Evolutionary conservation across 2,329 filamentous ascomycete species (phyloP).

Genomic region (Pseudogymnoascus sp.): DNA sequence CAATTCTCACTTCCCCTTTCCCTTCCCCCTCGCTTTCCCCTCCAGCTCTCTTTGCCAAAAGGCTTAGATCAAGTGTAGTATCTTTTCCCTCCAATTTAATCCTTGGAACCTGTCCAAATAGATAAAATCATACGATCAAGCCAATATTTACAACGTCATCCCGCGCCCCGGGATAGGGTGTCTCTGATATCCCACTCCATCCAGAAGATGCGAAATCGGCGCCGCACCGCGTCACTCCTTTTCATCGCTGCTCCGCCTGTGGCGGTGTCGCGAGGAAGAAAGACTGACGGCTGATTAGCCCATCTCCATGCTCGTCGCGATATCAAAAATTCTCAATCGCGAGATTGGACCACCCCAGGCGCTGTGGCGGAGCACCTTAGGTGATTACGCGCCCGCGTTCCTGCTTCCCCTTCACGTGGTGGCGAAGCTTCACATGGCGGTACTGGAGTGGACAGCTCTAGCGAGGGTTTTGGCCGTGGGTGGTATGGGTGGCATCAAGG

Average conservation of each 20-base stretch:
- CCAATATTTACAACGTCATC: background rate
- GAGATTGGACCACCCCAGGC: background rate
- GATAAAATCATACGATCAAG: background rate
- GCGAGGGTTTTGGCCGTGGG: background rate
- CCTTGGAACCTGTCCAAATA: background rate
- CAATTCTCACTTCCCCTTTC: background rate
- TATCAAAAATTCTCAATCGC: background rate
- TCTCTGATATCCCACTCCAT: background rate
- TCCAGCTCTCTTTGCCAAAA: background rate
- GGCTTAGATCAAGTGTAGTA: slow-evolving; percentile 3
- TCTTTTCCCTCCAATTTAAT: background rate
- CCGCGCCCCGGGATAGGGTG: background rate
- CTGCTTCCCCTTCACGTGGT: background rate
- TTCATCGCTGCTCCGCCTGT: background rate
- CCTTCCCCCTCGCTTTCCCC: background rate
- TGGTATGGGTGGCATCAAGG: background rate
- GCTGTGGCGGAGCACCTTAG: background rate
- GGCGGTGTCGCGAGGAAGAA: slow-evolving; percentile 1
- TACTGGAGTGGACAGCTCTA: background rate
- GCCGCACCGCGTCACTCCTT: background rate
- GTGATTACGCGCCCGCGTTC: background rate
- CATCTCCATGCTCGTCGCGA: no score
- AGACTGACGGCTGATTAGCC: background rate
- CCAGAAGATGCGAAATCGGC: background rate
- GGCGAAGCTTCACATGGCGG: background rate